Percentiles rank a stretch among this genome's conserved stretches.
phyloP scores from a whole-genome alignment of 2,329 filamentous ascomycete species.

The Cladosporium sp. region DNA sequence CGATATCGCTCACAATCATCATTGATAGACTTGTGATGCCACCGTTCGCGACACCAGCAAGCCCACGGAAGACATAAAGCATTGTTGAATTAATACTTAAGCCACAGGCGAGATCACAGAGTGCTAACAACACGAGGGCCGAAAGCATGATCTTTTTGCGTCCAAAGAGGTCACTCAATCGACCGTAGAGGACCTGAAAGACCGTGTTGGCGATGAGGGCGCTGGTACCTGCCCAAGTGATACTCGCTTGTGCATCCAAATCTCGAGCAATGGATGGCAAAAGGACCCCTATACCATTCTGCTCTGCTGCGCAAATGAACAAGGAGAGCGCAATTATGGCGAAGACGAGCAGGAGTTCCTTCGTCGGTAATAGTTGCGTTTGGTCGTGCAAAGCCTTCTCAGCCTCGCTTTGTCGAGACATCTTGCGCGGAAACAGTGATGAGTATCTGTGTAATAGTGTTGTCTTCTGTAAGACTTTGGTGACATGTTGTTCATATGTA shows the following conservation, averaged over 20 bases:
- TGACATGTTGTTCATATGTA: neutral
- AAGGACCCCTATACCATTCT: slow-evolving; percentile 50
- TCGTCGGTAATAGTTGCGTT: slow-evolving; percentile 53
- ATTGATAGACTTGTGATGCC: slow-evolving; percentile 57
- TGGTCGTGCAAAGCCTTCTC: slow-evolving; percentile 52
- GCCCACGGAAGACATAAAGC: slow-evolving; percentile 58
- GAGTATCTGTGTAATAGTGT: neutral
- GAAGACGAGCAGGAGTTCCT: slow-evolving; percentile 50
- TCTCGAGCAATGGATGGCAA: slow-evolving; percentile 34
- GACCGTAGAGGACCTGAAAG: slow-evolving; percentile 62
- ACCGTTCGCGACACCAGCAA: slow-evolving; percentile 58
- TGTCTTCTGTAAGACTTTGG: neutral
- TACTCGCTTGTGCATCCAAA: slow-evolving; percentile 42
- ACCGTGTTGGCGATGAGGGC: slow-evolving; percentile 56
- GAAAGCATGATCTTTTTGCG: slow-evolving; percentile 56
- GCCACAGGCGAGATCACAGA: slow-evolving; percentile 59
- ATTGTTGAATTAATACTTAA: slow-evolving; percentile 52
- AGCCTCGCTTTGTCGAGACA: slow-evolving; percentile 23
- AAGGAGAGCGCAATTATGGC: slow-evolving; percentile 49
- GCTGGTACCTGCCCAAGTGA: slow-evolving; percentile 53
- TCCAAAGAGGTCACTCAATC: slow-evolving; percentile 31
- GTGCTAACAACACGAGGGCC: slow-evolving; percentile 48
- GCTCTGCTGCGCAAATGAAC: slow-evolving; percentile 54
- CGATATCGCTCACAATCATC: slow-evolving; percentile 60
- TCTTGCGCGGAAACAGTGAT: neutral